Base-by-base conservation (phyloP, 345 rosid genomes). In the Corymbia maculata region DNA sequence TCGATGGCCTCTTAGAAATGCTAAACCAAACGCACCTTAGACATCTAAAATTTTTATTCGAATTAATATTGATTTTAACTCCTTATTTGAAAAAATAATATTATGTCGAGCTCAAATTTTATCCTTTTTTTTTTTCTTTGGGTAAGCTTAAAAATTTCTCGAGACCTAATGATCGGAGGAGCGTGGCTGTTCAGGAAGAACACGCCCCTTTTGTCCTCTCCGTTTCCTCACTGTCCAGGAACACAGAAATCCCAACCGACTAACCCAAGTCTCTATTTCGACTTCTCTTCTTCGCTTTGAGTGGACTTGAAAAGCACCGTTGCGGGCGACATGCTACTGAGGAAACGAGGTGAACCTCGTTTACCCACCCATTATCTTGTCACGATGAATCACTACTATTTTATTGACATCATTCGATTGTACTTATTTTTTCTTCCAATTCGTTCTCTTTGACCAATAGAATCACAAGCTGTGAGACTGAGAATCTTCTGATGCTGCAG, bases 401-500 rank as follows among this genome's bases (percentile, higher is more conserved):
- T 14, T 79, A 51, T 22, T 7, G 79, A 24, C 66, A 8, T 30
- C 32, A 79, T 70, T 79, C 9, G 22, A 44, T 75, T 14, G 52
- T 75, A 51, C 66, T 79, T 24, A 17, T 42, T 87, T 51, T 51
- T 32, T 13, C 68, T 8, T 36, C 51, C 32, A 26, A 22, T 50
- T 87, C 45, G 59, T 66, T 66, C 44, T 21, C 32, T 16, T 66
- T 64, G 16, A 26, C 52, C 17, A n/a, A n/a, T 87, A 53, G 3
- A 12, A 61, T 16, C 50, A 68, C 53, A 36, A 19, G 82, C 82
- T 75, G 82, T 10, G 82, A 36, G 82, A 21, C 50, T 51, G 64
- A 21, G 88, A 47, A 80, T 19, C 59, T 86, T 66, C 86, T 85
- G 89, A 6, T 89, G 19, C 42, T 91, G 91, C 91, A 93, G 97